phyloP scores from a whole-genome alignment of 768 basidiomycete genomes.

The Agrocybe pediades region DNA sequence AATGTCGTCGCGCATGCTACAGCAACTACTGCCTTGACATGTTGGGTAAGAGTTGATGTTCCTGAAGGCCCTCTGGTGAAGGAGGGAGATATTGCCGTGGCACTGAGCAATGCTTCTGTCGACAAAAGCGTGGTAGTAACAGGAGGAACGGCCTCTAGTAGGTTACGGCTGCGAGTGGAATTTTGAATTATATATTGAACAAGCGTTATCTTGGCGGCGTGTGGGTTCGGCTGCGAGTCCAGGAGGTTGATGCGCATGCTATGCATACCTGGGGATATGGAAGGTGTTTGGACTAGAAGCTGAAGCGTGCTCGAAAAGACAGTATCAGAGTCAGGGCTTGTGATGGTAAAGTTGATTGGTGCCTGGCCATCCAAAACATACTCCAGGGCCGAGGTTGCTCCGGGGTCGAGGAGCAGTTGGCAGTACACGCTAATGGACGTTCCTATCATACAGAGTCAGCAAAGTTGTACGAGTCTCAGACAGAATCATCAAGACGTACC shows the following conservation, averaged over 20 bases:
- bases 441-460: neutral
- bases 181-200: neutral
- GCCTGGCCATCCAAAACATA: neutral
- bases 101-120: neutral
- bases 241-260: neutral
- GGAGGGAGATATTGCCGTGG: no score
- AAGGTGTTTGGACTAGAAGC: neutral
- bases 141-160: neutral
- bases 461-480: neutral
- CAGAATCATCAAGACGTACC: neutral
- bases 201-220: neutral
- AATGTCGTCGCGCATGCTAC: no score
- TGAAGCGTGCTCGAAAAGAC: neutral
- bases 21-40: no score
- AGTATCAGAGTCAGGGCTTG: no score
- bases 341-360: no score
- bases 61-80: no score
- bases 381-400: neutral
- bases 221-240: neutral
- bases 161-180: neutral
- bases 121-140: neutral
- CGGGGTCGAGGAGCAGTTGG: neutral
- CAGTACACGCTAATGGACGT: neutral
- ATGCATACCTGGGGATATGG: neutral
- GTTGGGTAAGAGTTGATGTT: no score